Evolutionary conservation across 257 asterid genomes (phyloP), one percentile per base, ranked within the genome.

Genomic region (Solanum gandarillasii): DNA sequence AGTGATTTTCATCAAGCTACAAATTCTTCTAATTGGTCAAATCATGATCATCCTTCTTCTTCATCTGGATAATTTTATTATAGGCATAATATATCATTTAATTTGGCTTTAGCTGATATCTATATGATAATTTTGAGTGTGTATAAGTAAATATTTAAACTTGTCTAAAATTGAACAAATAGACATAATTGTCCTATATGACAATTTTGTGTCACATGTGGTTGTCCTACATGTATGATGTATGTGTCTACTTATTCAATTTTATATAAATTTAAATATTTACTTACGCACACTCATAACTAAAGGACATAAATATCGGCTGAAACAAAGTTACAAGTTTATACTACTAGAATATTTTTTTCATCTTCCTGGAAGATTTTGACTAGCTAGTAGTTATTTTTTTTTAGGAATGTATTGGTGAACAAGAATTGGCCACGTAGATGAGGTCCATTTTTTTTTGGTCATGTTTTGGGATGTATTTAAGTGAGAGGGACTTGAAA

Each of bases 1-100:
- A 32, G 79, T 25, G 62, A 81, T 43, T 82, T 48, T 16, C 70
- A 39, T 23, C 76, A 41, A 25, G 3, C 85, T 29, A 11, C 27
- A 12, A 18, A 6, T 55, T 38, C 16, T 34, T 41, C 34, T 58
- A 39, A 78, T 7, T 32, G 89, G 87, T 72, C 90, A 9, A 87
- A 83, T 74, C 76, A 39, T 13, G 55, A 87, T 39, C 36, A 85
- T 10, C 91, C 65, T 55, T 71, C 93, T 87, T 89, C 89, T 18
- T 89, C 90, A 9, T 86, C 92, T 27, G 87, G 87, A 88, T 88
- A 71, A 62, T 58, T 43, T 43, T 43, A 43, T 12, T 43, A 43
- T 12, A 43, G 0, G 3, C 60, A 14, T 16, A 48, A 48, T 46
- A 43, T 12, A 12, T 46, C 0, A 12, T 12, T 12, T 46, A 12